phyloP scores from a whole-genome alignment of 345 rosid species.

The Boechera retrofracta region DNA sequence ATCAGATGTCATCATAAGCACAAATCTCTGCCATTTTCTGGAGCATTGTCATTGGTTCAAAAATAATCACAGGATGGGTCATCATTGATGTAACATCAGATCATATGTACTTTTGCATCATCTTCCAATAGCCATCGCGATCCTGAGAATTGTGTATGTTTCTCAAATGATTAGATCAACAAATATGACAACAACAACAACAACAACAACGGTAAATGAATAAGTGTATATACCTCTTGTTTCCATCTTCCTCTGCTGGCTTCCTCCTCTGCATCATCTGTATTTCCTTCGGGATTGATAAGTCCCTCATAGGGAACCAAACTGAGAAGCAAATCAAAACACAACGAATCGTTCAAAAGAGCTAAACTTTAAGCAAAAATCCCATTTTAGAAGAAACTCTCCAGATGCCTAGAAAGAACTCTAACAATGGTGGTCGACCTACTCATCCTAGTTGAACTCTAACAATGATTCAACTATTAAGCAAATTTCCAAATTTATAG shows the following conservation, averaged over 20 bases:
- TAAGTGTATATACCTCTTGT: conserved; percentile 62
- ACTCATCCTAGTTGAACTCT: too few species aligned
- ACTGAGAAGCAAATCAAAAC: conserved; percentile 47
- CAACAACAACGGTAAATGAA: neutral
- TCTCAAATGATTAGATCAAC: conserved; percentile 12
- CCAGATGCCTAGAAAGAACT: too few species aligned
- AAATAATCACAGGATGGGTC: conserved; percentile 91
- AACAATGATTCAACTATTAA: too few species aligned
- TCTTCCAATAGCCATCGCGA: conserved; percentile 93
- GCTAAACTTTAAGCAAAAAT: conserved; percentile 20
- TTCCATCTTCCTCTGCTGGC: conserved; percentile 95
- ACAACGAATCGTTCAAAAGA: conserved; percentile 13
- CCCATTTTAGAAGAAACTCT: neutral
- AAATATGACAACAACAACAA: neutral
- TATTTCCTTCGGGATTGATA: conserved; percentile 94
- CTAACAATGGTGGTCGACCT: too few species aligned
- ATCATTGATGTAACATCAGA: conserved; percentile 96
- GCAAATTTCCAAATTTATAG: too few species aligned
- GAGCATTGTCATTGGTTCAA: conserved; percentile 92
- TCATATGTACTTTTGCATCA: conserved; percentile 95
- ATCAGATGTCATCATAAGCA: conserved; percentile 19
- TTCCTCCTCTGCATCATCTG: conserved; percentile 95
- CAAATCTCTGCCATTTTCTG: conserved; percentile 51
- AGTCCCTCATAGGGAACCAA: conserved; percentile 85
- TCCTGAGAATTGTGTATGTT: conserved; percentile 57